Base-by-base conservation (phyloP, 495 filamentous ascomycete genomes). In the Penicillium mononematosum region DNA sequence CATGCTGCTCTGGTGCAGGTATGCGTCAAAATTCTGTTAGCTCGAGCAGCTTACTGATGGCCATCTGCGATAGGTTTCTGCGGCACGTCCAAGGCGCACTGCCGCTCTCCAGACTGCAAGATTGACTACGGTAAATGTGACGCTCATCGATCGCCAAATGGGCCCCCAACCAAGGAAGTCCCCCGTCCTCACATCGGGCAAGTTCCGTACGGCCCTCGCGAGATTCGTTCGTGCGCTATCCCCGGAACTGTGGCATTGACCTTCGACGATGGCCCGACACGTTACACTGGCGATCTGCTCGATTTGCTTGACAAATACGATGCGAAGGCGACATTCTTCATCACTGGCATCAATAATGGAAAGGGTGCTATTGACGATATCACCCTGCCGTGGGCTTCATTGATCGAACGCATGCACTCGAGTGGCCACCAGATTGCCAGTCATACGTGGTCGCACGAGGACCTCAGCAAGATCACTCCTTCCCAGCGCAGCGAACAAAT, bases 361-460 rank as follows among this genome's bases (percentile, higher is more conserved):
- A 92, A 91, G 63, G 88, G 88, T 9, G 63, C 79, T 49, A 88
- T 91, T 44, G 88, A 91, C 58, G 81, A 81, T 55, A 76, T 78
- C 1, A 64, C 69, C 5, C 77, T 78, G 22, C 79, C 78, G 3
- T 89, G 83, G 75, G 76, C 77, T 19, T 64, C 75, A 9, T 74
- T 90, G 38, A 87, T 94, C 43, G 67, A 83, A 74, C 85, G 88
- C 58, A 90, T 86, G 86, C 69, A 77, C 58, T 71, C 70, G 43
- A 78, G 77, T 49, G 89, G 90, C n/a, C 91, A 96, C 65, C 91
- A 94, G 67, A 76, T 96, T 52, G 90, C 86, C 29, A 88, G 85
- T 61, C 91, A 96, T 61, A 94, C 88, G 1, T 96, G 89, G 90
- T 89, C 87, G 39, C 91, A 96, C 62, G 75, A 85, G 73, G 80